Percentiles rank a stretch among this genome's conserved stretches.
Conservation (phyloP, 768 basidiomycete species). For the Suillus subaureus region DNA sequence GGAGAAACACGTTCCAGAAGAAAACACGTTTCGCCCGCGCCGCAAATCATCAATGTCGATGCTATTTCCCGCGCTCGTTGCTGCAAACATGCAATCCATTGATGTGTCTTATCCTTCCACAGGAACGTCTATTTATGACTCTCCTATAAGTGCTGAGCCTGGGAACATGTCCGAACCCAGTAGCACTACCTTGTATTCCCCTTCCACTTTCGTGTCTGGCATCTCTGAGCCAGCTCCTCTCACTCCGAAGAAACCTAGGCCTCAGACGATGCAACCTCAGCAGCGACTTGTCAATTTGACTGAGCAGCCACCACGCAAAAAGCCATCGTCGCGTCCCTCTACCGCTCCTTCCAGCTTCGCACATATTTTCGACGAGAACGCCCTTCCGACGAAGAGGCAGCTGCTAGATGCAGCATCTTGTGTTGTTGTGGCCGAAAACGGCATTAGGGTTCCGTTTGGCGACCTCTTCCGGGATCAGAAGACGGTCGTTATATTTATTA, state of each 20-base stretch:
- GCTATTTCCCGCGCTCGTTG: constrained; percentile 32
- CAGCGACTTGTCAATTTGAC: constrained; percentile 9
- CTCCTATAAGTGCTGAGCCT: constrained; percentile 32
- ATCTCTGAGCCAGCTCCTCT: constrained; percentile 12
- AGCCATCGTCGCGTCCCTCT: constrained; percentile 19
- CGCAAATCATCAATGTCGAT: constrained; percentile 36
- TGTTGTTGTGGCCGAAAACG: constrained; percentile 67
- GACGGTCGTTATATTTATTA: constrained; percentile 82
- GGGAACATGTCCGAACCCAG: constrained; percentile 16
- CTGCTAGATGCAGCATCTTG: constrained; percentile 63
- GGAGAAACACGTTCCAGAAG: constrained; percentile 27
- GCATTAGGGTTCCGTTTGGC: constrained; percentile 67
- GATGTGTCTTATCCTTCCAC: constrained; percentile 31
- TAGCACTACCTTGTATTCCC: constrained; percentile 20
- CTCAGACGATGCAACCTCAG: constrained; percentile 25
- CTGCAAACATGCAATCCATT: constrained; percentile 31
- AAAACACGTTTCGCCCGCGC: constrained; percentile 38
- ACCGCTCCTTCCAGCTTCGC: constrained; percentile 17
- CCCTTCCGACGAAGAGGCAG: constrained; percentile 54
- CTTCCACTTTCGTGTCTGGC: constrained; percentile 8
- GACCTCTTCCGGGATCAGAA: constrained; percentile 58
- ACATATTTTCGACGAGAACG: constrained; percentile 43
- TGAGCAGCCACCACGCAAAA: constrained; percentile 6
- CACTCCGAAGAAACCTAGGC: constrained; percentile 16
- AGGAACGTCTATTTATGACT: constrained; percentile 28